Percentiles rank a stretch among this genome's conserved stretches.
These are phyloP conservation scores for Moesziomyces sp. DNA, from an alignment of 1,284 basidiomycete genomes.

Conservation along the genomic window DNA sequence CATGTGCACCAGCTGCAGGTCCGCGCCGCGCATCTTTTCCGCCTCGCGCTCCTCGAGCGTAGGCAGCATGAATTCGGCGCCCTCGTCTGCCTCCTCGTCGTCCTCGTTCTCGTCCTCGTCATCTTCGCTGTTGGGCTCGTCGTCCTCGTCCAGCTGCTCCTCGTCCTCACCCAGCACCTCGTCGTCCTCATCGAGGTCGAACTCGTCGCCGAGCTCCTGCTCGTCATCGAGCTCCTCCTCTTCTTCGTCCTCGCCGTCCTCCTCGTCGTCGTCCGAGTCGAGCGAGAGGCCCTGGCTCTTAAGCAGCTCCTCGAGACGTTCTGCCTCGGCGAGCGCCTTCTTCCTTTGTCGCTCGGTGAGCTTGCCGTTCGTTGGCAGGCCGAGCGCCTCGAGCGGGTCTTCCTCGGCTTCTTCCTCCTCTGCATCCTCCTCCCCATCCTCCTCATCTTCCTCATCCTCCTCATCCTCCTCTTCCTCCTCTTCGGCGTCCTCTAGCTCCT, in stretches of 20 bases:
- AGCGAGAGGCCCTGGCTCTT: conserved; percentile 63
- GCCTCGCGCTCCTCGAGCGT: conserved; percentile 83
- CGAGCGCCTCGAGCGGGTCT: conserved; percentile 45
- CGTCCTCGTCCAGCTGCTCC: conserved; percentile 42
- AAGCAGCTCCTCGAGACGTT: conserved; percentile 64
- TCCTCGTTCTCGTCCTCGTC: conserved; percentile 69
- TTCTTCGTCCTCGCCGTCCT: conserved; percentile 17
- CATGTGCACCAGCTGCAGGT: conserved; percentile 84
- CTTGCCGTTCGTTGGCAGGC: conserved; percentile 59
- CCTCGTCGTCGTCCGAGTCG: conserved; percentile 35
- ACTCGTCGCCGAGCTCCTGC: conserved; percentile 56
- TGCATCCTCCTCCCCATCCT: conserved; percentile 26
- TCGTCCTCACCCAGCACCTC: conserved; percentile 38
- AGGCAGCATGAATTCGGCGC: conserved; percentile 78
- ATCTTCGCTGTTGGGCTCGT: conserved; percentile 13
- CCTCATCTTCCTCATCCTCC: conserved; percentile 38
- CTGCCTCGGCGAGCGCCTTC: conserved; percentile 64
- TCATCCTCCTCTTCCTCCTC: conserved; percentile 68
- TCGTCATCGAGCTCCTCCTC: conserved; percentile 48
- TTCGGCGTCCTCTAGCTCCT: conserved; percentile 38
- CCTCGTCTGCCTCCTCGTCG: conserved; percentile 66
- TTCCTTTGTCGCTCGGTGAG: conserved; percentile 62
- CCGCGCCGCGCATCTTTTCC: conserved; percentile 72
- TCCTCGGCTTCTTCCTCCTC: conserved; percentile 35
- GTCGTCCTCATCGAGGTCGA: conserved; percentile 35